Evolutionary conservation across 495 filamentous ascomycete species (phyloP), one percentile per base, ranked within the genome.

Genomic region (Sphaerosporella brunnea): DNA sequence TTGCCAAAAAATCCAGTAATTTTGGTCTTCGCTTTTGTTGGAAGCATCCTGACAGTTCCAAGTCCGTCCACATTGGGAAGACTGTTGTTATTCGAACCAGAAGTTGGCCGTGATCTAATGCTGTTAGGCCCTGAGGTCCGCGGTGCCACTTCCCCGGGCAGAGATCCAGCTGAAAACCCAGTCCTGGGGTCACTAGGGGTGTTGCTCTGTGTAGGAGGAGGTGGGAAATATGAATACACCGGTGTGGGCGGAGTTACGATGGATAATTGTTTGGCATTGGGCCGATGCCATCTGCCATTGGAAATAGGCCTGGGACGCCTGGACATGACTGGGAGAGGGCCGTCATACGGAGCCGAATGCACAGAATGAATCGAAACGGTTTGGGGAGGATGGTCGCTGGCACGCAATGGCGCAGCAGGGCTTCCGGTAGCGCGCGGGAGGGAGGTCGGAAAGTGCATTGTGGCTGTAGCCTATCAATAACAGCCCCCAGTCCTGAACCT

Each of bases 361-460:
- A 44, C 23, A 24, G 20, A 13, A n/a, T 13, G 19, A 44, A 13
- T 26, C 3, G 23, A 2, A 23, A 21, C n/a, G 11, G 30, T n/a
- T 19, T 34, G 24, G 25, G n/a, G n/a, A n/a, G n/a, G n/a, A n/a
- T n/a, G n/a, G n/a, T 36, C n/a, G n/a, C 11, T 13, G 4, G 13
- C 8, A 36, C 23, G 2, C 15, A 34, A 1, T 9, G 25, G 4
- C 9, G 55, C 55, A 41, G 55, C 42, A 25, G 51, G 55, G 9
- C 55, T 52, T 16, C 55, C 26, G 11, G 55, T 54, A 15, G 48
- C 23, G 11, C 44, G 48, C 26, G 55, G 54, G 5, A 59, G 37
- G 16, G 55, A 48, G 0, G 56, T 51, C 47, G 51, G 56, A 41
- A 54, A 59, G 40, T 59, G 55, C 51, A 59, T 54, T 35, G 23